Evolutionary conservation across 2,329 filamentous ascomycete species (phyloP), one percentile per base, ranked within the genome.

Genomic region (Teratosphaeriaceae sp.): DNA sequence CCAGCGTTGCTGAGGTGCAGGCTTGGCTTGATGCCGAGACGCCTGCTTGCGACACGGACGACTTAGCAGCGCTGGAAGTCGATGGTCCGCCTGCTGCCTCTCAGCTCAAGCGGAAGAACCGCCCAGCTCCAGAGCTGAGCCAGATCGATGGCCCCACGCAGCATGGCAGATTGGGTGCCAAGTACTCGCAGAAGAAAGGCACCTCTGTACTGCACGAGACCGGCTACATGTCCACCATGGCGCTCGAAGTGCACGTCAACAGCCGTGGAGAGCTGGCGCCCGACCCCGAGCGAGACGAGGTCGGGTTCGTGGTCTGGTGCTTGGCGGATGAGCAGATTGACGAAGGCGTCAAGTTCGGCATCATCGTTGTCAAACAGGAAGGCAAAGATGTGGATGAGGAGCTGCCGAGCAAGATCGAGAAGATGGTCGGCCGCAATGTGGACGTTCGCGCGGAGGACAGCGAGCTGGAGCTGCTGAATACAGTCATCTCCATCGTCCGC

Each of bases 141-240:
- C 89, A 97, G 59, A 90, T 97, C 42, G 86, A 94, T 39, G 88
- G 85, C 0, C 81, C 88, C 0, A 96, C 90, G 0, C 89, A 90
- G 40, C 84, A 76, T 59, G 85, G 87, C 55, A 82, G 79, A 47
- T 75, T 90, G 59, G 87, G 84, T 0, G 90, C 89, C 70, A 92
- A 89, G 60, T 94, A 85, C 61, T 88, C 84, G 0, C 88, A 89
- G 53, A 85, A 82, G 48, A 79, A 80, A 52, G 82, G 82, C 1
- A 85, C 82, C 0, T 88, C 81, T 52, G 80, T 94, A 15, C 79
- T 87, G 56, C 85, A 90, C 52, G 87, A 94, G 62, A 81, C 80
- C 2, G 85, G 92, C 54, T 94, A 95, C 62, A 97, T 98, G 92
- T 95, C 86, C 53, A 88, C 84, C 15, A 89, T 98, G 86, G 94